Conservation (phyloP, 2,329 filamentous ascomycete genomes). For the Pestalotiopsis sp. region DNA sequence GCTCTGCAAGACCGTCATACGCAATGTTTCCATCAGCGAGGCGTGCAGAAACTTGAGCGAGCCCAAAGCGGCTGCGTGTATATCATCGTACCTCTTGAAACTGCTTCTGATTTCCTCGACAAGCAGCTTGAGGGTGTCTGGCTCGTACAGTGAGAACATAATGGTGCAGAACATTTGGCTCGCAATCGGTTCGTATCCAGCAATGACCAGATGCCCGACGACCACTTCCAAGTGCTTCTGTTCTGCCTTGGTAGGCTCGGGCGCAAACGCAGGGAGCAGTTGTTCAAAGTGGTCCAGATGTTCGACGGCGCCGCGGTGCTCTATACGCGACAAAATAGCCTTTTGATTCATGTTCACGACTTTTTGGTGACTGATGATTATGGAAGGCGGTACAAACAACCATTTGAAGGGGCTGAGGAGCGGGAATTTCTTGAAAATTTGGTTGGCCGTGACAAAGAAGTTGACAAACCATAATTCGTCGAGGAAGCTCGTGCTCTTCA, state of each 20-base stretch:
- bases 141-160: slow-evolving; percentile 15
- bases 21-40: background rate
- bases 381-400: slow-evolving; percentile 19
- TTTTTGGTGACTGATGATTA: background rate
- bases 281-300: slow-evolving; percentile 29
- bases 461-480: slow-evolving; percentile 14
- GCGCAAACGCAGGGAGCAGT: slow-evolving; percentile 19
- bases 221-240: slow-evolving; percentile 21
- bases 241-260: slow-evolving; percentile 19
- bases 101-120: background rate
- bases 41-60: background rate
- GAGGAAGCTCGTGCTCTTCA: slow-evolving; percentile 14
- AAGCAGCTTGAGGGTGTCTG: slow-evolving; percentile 12
- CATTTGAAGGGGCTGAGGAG: slow-evolving; percentile 20
- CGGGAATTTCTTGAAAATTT: slow-evolving; percentile 19
- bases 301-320: slow-evolving; percentile 20
- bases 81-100: background rate
- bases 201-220: slow-evolving; percentile 2
- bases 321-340: slow-evolving; percentile 21
- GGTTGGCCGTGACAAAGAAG: slow-evolving; percentile 14
- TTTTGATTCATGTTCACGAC: slow-evolving; percentile 18
- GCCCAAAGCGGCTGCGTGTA: background rate
- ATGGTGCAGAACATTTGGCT: slow-evolving; percentile 21
- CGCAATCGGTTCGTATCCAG: slow-evolving; percentile 20
- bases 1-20: background rate